phyloP scores from a whole-genome alignment of 2,329 filamentous ascomycete genomes.

The Clonostachys rhizophaga region DNA sequence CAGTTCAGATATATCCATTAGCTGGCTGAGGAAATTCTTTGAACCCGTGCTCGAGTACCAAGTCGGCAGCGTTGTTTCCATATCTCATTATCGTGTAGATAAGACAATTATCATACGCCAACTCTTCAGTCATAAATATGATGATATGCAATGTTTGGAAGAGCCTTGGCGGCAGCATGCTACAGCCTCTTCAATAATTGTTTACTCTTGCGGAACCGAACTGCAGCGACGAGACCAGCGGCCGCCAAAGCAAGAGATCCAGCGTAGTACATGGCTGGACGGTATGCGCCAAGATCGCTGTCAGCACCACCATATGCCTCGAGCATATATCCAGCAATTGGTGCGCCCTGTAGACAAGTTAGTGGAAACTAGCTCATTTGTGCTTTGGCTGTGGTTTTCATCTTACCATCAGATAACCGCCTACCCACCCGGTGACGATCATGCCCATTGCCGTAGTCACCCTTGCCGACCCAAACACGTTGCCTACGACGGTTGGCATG shows the following conservation, averaged over 20 bases:
- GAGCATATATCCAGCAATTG: conserved; percentile 56
- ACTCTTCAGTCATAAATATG: no score
- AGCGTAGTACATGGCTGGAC: conserved; percentile 59
- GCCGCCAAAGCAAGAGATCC: conserved; percentile 44
- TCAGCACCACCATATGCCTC: conserved; percentile 47
- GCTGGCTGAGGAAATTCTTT: conserved; percentile 1
- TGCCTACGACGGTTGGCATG: conserved; percentile 58
- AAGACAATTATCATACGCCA: no score
- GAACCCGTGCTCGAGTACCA: no score
- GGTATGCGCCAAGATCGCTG: conserved; percentile 44
- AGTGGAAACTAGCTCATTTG: background rate
- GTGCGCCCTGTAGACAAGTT: conserved; percentile 34
- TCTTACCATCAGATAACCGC: conserved; percentile 55
- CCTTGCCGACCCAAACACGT: conserved; percentile 50
- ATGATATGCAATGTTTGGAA: no score
- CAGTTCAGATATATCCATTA: conserved; percentile 14
- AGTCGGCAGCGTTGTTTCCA: no score
- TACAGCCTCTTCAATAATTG: conserved; percentile 12
- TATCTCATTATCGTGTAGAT: no score
- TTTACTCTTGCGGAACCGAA: conserved; percentile 35
- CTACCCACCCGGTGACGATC: conserved; percentile 56
- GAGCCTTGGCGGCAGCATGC: no score
- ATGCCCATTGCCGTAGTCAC: conserved; percentile 56
- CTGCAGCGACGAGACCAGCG: conserved; percentile 31
- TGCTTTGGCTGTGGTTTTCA: background rate